These are phyloP conservation scores for Fusarium agapanthi DNA, from an alignment of 2,329 filamentous ascomycete species.

Conservation along the genomic window DNA sequence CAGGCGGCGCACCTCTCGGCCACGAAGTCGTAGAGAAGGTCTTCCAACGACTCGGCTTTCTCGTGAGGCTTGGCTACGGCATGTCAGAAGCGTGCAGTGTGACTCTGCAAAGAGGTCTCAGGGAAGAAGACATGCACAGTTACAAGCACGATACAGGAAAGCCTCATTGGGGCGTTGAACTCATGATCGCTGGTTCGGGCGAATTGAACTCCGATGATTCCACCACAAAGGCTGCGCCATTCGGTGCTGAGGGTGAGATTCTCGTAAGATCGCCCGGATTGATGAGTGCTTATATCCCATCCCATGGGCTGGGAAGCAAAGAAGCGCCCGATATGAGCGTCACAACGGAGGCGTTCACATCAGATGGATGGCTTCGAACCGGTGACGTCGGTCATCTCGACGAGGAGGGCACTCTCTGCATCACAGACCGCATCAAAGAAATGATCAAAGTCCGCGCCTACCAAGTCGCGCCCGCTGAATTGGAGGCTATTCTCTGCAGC, in stretches of 20 bases:
- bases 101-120: constrained; percentile 65
- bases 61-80: constrained; percentile 71
- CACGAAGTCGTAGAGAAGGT: constrained; percentile 65
- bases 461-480: constrained; percentile 66
- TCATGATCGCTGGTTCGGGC: constrained; percentile 67
- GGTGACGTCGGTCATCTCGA: constrained; percentile 73
- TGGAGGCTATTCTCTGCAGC: constrained; percentile 50
- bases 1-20: constrained; percentile 71
- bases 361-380: constrained; percentile 75
- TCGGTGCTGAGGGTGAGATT: constrained; percentile 67
- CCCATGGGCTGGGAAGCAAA: constrained; percentile 50
- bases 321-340: constrained; percentile 48
- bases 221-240: constrained; percentile 49
- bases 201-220: constrained; percentile 46
- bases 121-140: constrained; percentile 54
- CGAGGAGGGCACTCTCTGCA: constrained; percentile 64
- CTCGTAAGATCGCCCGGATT: constrained; percentile 71
- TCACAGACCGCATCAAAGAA: constrained; percentile 78
- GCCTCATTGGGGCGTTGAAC: constrained; percentile 73
- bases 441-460: constrained; percentile 69
- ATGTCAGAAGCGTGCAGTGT: constrained; percentile 79
- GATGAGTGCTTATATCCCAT: constrained; percentile 74
- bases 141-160: constrained; percentile 68
- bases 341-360: constrained; percentile 50
- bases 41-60: constrained; percentile 65